Evolutionary conservation across 176 grass and related monocot species (phyloP), one percentile per base, ranked within the genome.

Genomic region (Thalia dealbata): DNA sequence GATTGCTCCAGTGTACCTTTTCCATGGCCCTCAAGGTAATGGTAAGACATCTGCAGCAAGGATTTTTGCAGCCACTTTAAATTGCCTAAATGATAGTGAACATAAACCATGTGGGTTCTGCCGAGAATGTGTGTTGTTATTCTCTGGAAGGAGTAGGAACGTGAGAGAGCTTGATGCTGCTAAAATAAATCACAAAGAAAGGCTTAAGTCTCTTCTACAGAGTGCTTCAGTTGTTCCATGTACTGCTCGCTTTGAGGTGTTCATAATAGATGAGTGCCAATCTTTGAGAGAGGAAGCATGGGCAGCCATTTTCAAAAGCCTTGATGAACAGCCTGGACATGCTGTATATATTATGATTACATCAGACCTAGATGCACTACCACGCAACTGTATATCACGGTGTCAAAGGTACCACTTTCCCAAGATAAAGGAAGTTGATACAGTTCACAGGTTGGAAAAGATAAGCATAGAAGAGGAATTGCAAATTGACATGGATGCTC

Each of bases 341-440:
- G 73, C 86, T 27, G 87, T 97, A 46, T 97, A 92, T 75, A 82
- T 97, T 70, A 92, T 97, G 95, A 86, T 97, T 73, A 92, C 95
- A 64, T 85, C 87, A 77, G 87, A 97, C 69, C 75, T 93, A 56
- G 87, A 92, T 72, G 73, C 76, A 22, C 61, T 92, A 50, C 83
- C 95, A 32, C 83, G 83, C 22, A 90, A 77, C 55, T 88, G 81
- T 27, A 61, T 97, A 61, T 88, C 89, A 54, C 83, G 81, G 48
- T 97, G 95, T 82, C 95, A 93, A 81, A 97, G 92, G 67, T 92
- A 88, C 30, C 87, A 97, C 76, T 97, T 97, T 77, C 95, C 95
- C 2, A 97, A 97, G 73, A 88, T 97, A 88, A 97, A 88, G 71
- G 85, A 84, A 55, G 79, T 82, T 48, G 90, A 97, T 78, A 81